Base-by-base conservation (phyloP, 2,329 filamentous ascomycete genomes). In the Bipolaris victoriae region DNA sequence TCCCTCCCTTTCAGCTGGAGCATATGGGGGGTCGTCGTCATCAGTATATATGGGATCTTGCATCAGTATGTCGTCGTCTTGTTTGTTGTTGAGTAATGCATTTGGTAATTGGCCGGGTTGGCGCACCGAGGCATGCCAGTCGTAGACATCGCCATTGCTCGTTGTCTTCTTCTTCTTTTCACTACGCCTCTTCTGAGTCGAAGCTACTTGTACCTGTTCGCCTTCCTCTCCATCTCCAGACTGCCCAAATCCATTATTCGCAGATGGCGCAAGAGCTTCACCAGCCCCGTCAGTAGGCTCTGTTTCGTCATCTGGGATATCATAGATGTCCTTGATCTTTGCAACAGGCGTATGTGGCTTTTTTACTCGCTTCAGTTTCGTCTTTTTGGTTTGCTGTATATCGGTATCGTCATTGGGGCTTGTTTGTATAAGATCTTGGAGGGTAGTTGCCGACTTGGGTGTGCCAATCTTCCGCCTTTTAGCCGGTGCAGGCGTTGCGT, bases 401-500 rank as follows among this genome's bases (percentile, higher is more conserved):
- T 37, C 16, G 22, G 44, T 22, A 20, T 49, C 41, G 1, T 50
- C 35, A 20, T 49, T 31, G 6, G 18, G 18, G 15, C 35, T 26
- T 16, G 20, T 26, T 18, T 44, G 37, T n/a, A 54, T 31, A 3
- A 57, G 55, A 13, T 57, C 49, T 10, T 33, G 50, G 7, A 57
- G 44, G 16, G 37, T 57, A 37, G 43, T 53, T 16, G 44, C 37
- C 3, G 26, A 40, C 24, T 44, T 57, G 2, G 49, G 33, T 18
- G 29, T 53, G 33, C 43, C 49, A 13, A 54, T 57, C 31, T 49
- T 57, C 31, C 44, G 31, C 22, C 49, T 52, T 18, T 57, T 57
- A 9, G 35, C 29, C 10, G 44, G 22, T 18, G 33, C 24, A n/a
- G 49, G 44, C 39, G 49, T 49, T 7, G 3, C 37, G 6, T 44